A percentile compares a stretch with the other conserved stretches of the same genome.
Evolutionary conservation across 2,329 filamentous ascomycete species (phyloP).

Genomic region (Falciphora oryzae): DNA sequence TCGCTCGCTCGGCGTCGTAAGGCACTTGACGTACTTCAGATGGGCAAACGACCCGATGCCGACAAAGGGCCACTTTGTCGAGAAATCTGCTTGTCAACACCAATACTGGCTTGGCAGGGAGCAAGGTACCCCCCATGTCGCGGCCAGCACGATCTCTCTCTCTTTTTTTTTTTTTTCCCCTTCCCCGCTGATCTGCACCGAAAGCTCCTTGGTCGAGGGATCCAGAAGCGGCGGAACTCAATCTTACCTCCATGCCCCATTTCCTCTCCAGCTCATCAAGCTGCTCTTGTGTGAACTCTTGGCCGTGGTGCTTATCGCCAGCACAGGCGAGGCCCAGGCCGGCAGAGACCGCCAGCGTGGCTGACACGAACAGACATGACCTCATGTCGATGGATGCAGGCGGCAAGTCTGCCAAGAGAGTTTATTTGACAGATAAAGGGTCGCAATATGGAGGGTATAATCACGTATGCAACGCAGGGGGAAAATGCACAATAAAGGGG

Average conservation of each 20-base stretch:
- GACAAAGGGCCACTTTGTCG: constrained; percentile 53
- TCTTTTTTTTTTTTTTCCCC: too few species aligned
- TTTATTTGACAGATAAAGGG: not conserved
- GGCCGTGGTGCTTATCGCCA: constrained; percentile 24
- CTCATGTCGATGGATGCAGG: not conserved
- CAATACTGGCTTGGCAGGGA: not conserved
- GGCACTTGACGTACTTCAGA: constrained; percentile 61
- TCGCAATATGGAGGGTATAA: not conserved
- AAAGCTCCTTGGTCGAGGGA: not conserved
- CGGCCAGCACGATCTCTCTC: not conserved
- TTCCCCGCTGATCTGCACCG: not conserved
- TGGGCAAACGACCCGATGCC: constrained; percentile 74
- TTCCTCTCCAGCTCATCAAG: constrained; percentile 48
- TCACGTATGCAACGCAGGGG: too few species aligned
- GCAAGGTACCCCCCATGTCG: not conserved
- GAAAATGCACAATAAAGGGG: not conserved
- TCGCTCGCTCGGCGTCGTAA: constrained; percentile 55
- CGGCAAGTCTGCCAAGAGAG: too few species aligned
- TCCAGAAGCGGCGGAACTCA: too few species aligned
- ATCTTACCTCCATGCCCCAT: constrained; percentile 51
- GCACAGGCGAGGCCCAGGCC: constrained; percentile 25
- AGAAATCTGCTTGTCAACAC: not conserved
- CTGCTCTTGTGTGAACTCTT: constrained; percentile 44
- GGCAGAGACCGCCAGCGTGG: not conserved
- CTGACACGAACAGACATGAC: not conserved